These are phyloP conservation scores for Phytopythium oedochilum DNA, from an alignment of 352 stramenopile genomes.

Conservation along the genomic window DNA sequence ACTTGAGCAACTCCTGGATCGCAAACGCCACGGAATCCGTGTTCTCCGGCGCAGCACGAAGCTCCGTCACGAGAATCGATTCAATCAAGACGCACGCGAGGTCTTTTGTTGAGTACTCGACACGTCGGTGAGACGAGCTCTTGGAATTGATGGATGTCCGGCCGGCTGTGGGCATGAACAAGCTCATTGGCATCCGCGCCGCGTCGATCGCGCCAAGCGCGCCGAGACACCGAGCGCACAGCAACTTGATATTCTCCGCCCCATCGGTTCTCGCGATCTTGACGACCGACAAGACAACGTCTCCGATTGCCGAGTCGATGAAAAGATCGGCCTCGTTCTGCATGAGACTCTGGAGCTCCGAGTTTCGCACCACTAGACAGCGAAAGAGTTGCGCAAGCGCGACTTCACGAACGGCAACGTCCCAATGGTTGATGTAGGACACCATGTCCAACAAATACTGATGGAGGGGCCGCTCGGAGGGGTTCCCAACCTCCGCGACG, in stretches of 20 bases:
- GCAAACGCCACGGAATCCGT: constrained; percentile 77
- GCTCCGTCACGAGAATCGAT: constrained; percentile 73
- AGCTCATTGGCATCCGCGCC: constrained; percentile 60
- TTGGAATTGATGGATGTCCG: constrained; percentile 5
- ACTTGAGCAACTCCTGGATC: constrained; percentile 85
- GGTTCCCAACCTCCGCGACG: constrained; percentile 57
- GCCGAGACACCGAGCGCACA: constrained; percentile 71
- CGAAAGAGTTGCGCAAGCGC: constrained; percentile 66
- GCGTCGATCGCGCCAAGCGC: constrained; percentile 78
- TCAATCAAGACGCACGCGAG: constrained; percentile 82
- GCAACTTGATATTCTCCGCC: constrained; percentile 55
- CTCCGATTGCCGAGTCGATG: constrained; percentile 51
- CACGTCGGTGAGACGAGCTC: constrained; percentile 18
- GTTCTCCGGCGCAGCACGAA: constrained; percentile 79
- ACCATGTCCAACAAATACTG: constrained; percentile 58
- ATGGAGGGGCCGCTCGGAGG: constrained; percentile 26
- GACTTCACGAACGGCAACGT: constrained; percentile 73
- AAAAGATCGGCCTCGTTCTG: constrained; percentile 67
- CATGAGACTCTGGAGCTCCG: constrained; percentile 60
- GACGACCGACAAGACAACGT: constrained; percentile 63
- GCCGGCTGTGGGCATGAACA: constrained; percentile 47
- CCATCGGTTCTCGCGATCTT: constrained; percentile 62
- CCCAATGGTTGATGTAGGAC: constrained; percentile 72
- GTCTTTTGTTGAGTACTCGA: constrained; percentile 75
- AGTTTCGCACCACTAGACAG: constrained; percentile 50